Base-by-base conservation (phyloP, 805 yeast species). In the Saccharomycodes ludwigii region DNA sequence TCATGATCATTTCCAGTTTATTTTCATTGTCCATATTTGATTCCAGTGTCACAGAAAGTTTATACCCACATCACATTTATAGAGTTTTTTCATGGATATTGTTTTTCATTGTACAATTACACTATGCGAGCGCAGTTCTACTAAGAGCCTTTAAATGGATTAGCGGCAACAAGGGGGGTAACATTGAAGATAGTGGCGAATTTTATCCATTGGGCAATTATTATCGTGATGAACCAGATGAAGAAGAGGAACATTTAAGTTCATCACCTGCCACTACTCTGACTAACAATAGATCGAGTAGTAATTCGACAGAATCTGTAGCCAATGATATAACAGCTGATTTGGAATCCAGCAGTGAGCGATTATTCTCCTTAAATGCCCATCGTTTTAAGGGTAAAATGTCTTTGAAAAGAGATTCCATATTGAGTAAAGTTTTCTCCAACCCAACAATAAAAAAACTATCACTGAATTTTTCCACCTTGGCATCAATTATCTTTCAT, bases 41-140 rank as follows among this genome's bases (percentile, higher is more conserved):
- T 24, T 51, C 60, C 4, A 60, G 76, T 12, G 76, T 74, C 16
- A 78, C 81, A 1, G 63, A 46, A 18, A 50, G 67, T 34, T 59
- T 83, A 44, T 88, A 83, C 50, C 94, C 94, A 1, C 63, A 67
- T 24, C 82, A 82, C 48, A 76, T 79, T 1, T 85, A 85, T n/a
- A n/a, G n/a, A n/a, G n/a, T n/a, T n/a, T n/a, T 81, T 72, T 66
- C 79, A 16, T 59, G 68, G 47, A 67, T 80, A 8, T 54, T 84
- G 36, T 54, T 77, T 8, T 48, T 76, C 30, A 52, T 73, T 8
- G 53, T 74, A 2, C 35, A 66, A 2, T 54, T 61, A 2, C 94
- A 82, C 41, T 70, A 67, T 47, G 38, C 61, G 9, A 48, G 71
- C 12, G 76, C 84, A 0, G 41, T 75, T 5, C 45, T 78, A 21